phyloP scores from a whole-genome alignment of 108 stramenopile species.

The Nitzschia sp. region DNA sequence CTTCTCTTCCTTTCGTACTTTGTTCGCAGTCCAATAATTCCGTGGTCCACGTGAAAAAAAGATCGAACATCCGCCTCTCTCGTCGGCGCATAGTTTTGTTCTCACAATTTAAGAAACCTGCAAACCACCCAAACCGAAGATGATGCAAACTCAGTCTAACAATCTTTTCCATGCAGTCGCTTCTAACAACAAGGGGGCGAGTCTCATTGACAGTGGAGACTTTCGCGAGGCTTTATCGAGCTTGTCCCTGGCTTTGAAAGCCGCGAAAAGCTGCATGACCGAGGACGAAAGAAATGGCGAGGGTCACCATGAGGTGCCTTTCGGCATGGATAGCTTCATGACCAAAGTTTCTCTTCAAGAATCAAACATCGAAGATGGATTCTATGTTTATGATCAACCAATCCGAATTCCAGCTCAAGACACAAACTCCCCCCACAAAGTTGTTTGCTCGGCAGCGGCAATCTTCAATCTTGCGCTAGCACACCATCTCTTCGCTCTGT shows the following conservation, averaged over 20 bases:
- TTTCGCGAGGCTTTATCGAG: background rate
- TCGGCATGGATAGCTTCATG: background rate
- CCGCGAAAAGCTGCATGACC: background rate
- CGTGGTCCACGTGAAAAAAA: too few species aligned
- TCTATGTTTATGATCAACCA: background rate
- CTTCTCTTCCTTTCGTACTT: too few species aligned
- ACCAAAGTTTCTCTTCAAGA: background rate
- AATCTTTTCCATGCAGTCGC: background rate
- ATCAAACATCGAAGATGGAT: background rate
- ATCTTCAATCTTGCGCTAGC: conserved; percentile 13
- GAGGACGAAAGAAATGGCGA: background rate
- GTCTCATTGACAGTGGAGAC: background rate
- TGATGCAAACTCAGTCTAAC: too few species aligned
- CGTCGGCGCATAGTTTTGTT: too few species aligned
- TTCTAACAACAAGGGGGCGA: conserved; percentile 3
- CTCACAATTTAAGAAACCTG: too few species aligned
- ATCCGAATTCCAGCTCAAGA: background rate
- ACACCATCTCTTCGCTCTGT: conserved; percentile 3
- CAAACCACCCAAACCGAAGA: too few species aligned
- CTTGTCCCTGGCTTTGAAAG: background rate
- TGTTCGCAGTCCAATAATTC: too few species aligned
- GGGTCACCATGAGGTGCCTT: background rate
- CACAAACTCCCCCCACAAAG: background rate
- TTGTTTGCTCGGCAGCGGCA: background rate
- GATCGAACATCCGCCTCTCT: too few species aligned